Evolutionary conservation across 768 basidiomycete genomes (phyloP).

Genomic region (Cystofilobasidium capitatum): DNA sequence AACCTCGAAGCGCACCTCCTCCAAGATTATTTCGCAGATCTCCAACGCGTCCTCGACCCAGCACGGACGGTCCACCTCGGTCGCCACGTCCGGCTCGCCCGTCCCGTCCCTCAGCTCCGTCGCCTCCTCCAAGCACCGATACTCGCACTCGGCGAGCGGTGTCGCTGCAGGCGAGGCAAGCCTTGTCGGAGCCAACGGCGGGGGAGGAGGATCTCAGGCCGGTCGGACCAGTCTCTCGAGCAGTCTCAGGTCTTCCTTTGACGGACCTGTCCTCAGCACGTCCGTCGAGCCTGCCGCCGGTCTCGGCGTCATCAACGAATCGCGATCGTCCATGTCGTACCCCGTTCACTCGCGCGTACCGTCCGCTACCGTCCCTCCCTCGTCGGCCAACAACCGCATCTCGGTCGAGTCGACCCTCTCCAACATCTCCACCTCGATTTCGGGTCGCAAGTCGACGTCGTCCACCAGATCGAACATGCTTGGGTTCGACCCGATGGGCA

Average conservation of each 20-base stretch:
- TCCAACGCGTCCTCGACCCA: no score
- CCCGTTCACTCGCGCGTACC: background rate
- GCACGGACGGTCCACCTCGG: no score
- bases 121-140: background rate
- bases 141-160: no score
- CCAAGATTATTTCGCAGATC: no score
- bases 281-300: no score
- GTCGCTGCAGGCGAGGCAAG: no score
- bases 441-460: slow-evolving; percentile 10
- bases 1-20: no score
- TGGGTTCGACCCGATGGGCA: background rate
- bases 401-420: slow-evolving; percentile 5
- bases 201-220: no score
- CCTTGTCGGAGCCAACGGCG: no score
- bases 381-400: background rate
- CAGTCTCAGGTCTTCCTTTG: no score
- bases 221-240: background rate
- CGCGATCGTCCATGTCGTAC: background rate
- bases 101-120: background rate
- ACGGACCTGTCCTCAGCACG: no score
- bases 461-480: background rate
- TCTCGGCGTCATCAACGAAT: background rate
- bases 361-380: background rate
- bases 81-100: no score
- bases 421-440: background rate